Evolutionary conservation across 179 eudicot species (phyloP).

Genomic region (Camellia oleifera): DNA sequence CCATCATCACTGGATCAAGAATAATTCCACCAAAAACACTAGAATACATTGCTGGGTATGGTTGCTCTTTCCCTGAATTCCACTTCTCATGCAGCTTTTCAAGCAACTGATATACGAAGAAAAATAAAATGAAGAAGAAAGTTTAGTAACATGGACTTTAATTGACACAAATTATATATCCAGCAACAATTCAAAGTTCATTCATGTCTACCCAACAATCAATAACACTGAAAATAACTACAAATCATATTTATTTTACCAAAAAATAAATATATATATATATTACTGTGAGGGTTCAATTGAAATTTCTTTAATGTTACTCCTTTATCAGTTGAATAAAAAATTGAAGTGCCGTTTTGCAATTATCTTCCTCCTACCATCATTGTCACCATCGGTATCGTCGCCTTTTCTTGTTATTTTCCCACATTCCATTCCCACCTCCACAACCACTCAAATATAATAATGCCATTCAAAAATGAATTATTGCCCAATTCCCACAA

Average conservation of each 20-base stretch:
- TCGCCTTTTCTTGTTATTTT: neutral
- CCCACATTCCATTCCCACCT: neutral
- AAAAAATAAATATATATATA: neutral
- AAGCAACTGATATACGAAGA: slow-evolving; percentile 29
- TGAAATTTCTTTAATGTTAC: neutral
- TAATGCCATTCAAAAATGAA: neutral
- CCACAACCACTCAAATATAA: neutral
- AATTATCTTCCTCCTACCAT: neutral
- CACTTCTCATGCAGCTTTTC: slow-evolving; percentile 58
- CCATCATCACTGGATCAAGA: slow-evolving; percentile 72
- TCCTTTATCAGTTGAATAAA: neutral
- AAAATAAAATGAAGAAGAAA: neutral
- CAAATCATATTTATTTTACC: neutral
- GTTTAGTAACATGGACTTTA: neutral
- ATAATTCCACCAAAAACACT: slow-evolving; percentile 66
- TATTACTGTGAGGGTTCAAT: neutral
- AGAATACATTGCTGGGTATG: slow-evolving; percentile 80
- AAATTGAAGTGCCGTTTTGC: neutral
- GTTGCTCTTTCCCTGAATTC: slow-evolving; percentile 41
- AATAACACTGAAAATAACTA: neutral
- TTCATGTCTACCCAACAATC: neutral
- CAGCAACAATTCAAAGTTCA: neutral
- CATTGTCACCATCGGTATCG: neutral
- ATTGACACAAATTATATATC: neutral
- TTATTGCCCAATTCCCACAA: neutral